Conservation (phyloP, 306 rosid genomes). For the Corylus heterophylla region DNA sequence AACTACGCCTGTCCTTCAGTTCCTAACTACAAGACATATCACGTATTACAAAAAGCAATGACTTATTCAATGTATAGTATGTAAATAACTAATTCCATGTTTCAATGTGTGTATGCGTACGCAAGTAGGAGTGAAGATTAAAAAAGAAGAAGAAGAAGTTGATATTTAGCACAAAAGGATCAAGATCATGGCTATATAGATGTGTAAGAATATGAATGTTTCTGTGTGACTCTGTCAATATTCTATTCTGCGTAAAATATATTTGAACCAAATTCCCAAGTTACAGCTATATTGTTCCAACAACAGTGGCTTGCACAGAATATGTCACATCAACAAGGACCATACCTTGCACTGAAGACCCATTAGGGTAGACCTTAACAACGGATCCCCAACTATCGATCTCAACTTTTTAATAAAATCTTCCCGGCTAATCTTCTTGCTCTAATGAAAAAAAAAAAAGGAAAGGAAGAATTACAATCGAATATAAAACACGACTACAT, state of each 20-base stretch:
- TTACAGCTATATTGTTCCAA: not conserved
- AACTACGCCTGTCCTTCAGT: too few species aligned
- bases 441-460: conserved; percentile 40
- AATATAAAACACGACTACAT: conserved; percentile 11
- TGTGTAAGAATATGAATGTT: not conserved
- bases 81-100: not conserved
- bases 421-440: conserved; percentile 62
- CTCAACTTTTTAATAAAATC: conserved; percentile 73
- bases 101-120: too few species aligned
- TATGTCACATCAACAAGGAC: not conserved
- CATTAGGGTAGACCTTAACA: conserved; percentile 61
- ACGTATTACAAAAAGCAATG: not conserved
- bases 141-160: too few species aligned
- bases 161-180: not conserved
- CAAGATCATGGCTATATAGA: not conserved
- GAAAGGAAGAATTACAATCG: not conserved
- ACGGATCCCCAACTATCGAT: conserved; percentile 66
- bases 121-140: not conserved
- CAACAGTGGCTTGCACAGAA: not conserved
- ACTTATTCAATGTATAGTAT: not conserved
- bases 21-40: not conserved
- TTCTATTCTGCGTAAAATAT: not conserved
- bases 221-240: not conserved
- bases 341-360: conserved; percentile 61
- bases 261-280: not conserved